A percentile compares a stretch with the other conserved stretches of the same genome.
Evolutionary conservation across 352 stramenopile species (phyloP).

Genomic region (Globisporangium polare): DNA sequence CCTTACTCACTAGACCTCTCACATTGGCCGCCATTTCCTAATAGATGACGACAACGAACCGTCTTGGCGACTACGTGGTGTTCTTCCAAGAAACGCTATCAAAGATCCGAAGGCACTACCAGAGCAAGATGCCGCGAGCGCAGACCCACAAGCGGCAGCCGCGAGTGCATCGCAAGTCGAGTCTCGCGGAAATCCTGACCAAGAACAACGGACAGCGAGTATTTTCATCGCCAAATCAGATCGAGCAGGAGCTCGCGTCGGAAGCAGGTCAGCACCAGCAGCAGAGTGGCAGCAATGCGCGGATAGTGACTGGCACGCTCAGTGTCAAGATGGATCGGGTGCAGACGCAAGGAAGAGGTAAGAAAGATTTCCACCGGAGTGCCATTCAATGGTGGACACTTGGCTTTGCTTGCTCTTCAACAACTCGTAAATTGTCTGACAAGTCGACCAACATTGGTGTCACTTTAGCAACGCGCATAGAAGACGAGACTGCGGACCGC

Average conservation of each 20-base stretch:
- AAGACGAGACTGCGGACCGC: conserved; percentile 28
- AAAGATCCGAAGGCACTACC: conserved; percentile 46
- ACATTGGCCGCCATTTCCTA: too few relatives aligned
- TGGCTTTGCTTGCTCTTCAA: not conserved
- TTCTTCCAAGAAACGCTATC: conserved; percentile 73
- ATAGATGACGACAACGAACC: conserved; percentile 71
- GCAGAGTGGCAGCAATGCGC: not conserved
- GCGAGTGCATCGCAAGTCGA: conserved; percentile 29
- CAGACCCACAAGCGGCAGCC: conserved; percentile 23
- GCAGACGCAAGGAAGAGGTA: conserved; percentile 23
- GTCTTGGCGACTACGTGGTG: conserved; percentile 61
- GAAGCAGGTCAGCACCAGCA: not conserved
- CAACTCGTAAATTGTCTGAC: not conserved
- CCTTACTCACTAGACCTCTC: too few relatives aligned
- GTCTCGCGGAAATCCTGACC: conserved; percentile 24
- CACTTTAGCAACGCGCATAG: not conserved
- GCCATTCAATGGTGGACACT: not conserved
- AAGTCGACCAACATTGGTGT: not conserved
- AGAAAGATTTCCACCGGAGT: not conserved
- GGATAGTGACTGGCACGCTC: conserved; percentile 10
- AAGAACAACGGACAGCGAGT: not conserved
- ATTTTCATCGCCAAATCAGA: conserved; percentile 12
- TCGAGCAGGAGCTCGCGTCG: conserved; percentile 6
- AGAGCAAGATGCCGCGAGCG: conserved; percentile 32
- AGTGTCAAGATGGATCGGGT: conserved; percentile 34